A percentile compares a stretch with the other conserved stretches of the same genome.
phyloP scores from a whole-genome alignment of 2,329 filamentous ascomycete species.

The Xenoacremonium recifei region DNA sequence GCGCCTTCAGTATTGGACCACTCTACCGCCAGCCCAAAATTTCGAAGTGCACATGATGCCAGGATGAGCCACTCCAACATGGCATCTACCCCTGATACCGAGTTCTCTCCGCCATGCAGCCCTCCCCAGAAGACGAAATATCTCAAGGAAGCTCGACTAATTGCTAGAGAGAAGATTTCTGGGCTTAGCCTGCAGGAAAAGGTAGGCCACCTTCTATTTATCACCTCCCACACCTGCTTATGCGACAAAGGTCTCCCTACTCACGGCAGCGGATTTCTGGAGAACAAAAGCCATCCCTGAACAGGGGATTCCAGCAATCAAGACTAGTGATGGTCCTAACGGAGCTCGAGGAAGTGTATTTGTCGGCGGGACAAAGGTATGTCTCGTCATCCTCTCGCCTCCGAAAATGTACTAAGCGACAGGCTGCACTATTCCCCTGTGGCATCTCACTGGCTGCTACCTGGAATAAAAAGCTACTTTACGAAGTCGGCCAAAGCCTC shows the following conservation, averaged over 20 bases:
- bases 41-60: too few species aligned
- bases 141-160: conserved; percentile 38
- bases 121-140: conserved; percentile 36
- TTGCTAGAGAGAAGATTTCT: conserved; percentile 49
- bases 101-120: conserved; percentile 46
- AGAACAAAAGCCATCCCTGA: conserved; percentile 62
- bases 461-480: conserved; percentile 71
- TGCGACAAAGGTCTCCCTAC: conserved; percentile 50
- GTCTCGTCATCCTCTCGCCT: conserved; percentile 15
- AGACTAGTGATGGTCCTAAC: conserved; percentile 69
- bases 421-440: conserved; percentile 77
- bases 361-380: conserved; percentile 65
- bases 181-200: conserved; percentile 58
- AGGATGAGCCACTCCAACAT: conserved; percentile 22
- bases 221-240: background rate
- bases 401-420: background rate
- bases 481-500: conserved; percentile 68
- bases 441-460: conserved; percentile 76
- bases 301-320: conserved; percentile 63
- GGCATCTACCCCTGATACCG: conserved; percentile 47
- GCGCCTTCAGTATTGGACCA: too few species aligned
- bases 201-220: conserved; percentile 30
- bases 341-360: conserved; percentile 67
- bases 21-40: too few species aligned
- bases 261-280: conserved; percentile 68